Evolutionary conservation across 129 eudicot species (phyloP), one percentile per base, ranked within the genome.

Genomic region (Centella asiatica): DNA sequence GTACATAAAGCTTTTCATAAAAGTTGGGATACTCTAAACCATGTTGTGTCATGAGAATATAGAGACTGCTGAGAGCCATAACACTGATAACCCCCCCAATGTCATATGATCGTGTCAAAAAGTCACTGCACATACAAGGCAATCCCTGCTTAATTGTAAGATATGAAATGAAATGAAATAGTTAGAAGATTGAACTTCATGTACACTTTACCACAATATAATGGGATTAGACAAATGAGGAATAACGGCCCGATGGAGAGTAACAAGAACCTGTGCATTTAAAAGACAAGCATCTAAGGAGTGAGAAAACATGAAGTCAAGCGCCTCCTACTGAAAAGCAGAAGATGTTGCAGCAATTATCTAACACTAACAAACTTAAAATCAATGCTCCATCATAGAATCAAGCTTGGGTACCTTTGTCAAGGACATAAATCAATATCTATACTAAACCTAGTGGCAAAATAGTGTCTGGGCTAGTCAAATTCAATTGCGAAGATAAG

Each of bases 51-150:
- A 92, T 92, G 37, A 92, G 88, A 81, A 92, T 34, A 67, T 59
- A 92, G 34, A 92, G 74, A 64, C 98, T 80, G 79, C 88, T 81
- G 42, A 92, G 90, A 57, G 98, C 95, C 98, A 92, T 92, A 56
- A 92, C 98, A 72, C 98, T 92, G 59, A 87, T 83, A 56, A 87
- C 94, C 56, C 98, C 98, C 46, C 98, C 98, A 72, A 92, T 79
- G 75, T 92, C 94, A 74, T 84, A 92, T n/a, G 98, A 92, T 55
- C 81, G 76, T 4, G 90, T 87, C 83, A 92, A 82, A 77, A 92
- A 92, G 68, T 87, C 98, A 78, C 98, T 92, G 98, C 94, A 86
- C 19, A 47, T 60, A 17, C 17, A 6, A 64, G 26, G 17, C 29
- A 11, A 77, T 7, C 40, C n/a, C 32, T 57, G 24, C 45, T 9